phyloP scores from a whole-genome alignment of 169 alveolate genomes.

The Babesia sp. region DNA sequence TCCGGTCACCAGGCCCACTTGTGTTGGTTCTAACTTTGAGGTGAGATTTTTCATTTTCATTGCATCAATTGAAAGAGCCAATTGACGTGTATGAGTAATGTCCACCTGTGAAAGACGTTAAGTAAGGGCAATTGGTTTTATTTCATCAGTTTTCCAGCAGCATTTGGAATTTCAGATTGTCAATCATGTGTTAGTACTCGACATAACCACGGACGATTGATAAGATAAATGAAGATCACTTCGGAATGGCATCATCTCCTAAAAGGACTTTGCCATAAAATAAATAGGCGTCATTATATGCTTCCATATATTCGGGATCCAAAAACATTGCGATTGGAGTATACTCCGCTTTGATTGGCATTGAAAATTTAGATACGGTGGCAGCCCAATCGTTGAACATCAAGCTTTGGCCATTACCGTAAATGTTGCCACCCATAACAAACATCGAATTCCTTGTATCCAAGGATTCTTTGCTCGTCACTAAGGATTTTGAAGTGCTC shows the following conservation, averaged over 20 bases:
- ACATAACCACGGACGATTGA: no score
- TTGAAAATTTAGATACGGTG: constrained; percentile 47
- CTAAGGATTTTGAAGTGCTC: constrained; percentile 1
- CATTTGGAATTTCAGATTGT: no score
- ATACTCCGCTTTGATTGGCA: constrained; percentile 64
- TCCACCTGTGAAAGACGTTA: no score
- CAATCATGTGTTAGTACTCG: no score
- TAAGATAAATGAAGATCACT: no score
- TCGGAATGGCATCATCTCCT: constrained; percentile 5
- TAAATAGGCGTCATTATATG: constrained; percentile 60
- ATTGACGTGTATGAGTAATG: no score
- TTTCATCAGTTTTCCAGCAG: no score
- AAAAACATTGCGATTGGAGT: constrained; percentile 49
- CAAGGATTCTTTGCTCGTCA: neutral
- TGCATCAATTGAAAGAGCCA: no score
- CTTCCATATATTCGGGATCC: constrained; percentile 1
- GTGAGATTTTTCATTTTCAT: no score
- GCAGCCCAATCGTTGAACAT: constrained; percentile 54
- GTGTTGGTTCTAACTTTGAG: no score
- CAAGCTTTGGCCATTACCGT: constrained; percentile 41
- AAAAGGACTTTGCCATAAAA: constrained; percentile 44
- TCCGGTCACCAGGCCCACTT: no score
- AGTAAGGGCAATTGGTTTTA: no score
- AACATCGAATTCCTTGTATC: constrained; percentile 45
- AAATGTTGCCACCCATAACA: constrained; percentile 56